These are phyloP conservation scores for Sporisorium scitamineum DNA, from an alignment of 1,284 basidiomycete genomes.

Conservation along the genomic window DNA sequence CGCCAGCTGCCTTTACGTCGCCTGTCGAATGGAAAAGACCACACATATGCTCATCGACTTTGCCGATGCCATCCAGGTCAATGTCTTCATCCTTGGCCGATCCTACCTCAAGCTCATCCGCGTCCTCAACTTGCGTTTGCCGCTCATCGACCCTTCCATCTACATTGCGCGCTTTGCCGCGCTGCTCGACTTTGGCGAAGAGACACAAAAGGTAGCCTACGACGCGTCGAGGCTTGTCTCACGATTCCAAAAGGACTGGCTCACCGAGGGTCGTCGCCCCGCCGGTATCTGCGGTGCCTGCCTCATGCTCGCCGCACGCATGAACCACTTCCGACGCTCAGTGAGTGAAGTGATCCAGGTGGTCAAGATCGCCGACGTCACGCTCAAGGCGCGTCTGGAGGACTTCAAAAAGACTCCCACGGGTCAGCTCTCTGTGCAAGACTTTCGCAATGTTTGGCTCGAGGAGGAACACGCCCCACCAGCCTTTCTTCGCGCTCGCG, in stretches of 20 bases:
- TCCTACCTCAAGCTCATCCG: slow-evolving; percentile 95
- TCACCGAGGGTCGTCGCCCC: slow-evolving; percentile 92
- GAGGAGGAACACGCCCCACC: slow-evolving; percentile 92
- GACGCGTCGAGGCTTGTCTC: slow-evolving; percentile 94
- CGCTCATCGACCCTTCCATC: slow-evolving; percentile 93
- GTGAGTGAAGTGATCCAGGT: slow-evolving; percentile 93
- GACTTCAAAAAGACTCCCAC: slow-evolving; percentile 93
- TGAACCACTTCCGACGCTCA: slow-evolving; percentile 95
- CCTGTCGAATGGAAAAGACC: slow-evolving; percentile 87
- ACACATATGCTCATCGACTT: slow-evolving; percentile 99
- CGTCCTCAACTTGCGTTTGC: slow-evolving; percentile 84
- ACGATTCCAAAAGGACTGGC: slow-evolving; percentile 97
- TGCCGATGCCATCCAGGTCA: slow-evolving; percentile 75
- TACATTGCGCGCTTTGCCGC: slow-evolving; percentile 97
- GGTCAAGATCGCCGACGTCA: slow-evolving; percentile 96
- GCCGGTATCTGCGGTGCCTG: slow-evolving; percentile 98
- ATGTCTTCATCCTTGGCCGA: slow-evolving; percentile 96
- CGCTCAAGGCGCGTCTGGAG: slow-evolving; percentile 90
- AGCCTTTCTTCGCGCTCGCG: slow-evolving; percentile 77
- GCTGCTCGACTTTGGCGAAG: slow-evolving; percentile 95
- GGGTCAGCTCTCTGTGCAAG: slow-evolving; percentile 85
- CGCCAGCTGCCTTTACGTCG: slow-evolving; percentile 94
- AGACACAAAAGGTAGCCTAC: slow-evolving; percentile 88
- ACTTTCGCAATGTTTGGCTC: slow-evolving; percentile 91
- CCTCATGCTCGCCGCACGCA: slow-evolving; percentile 91